Evolutionary conservation across 148 eudicot genomes (phyloP), one percentile per base, ranked within the genome.

Genomic region (Chenopodium formosanum): DNA sequence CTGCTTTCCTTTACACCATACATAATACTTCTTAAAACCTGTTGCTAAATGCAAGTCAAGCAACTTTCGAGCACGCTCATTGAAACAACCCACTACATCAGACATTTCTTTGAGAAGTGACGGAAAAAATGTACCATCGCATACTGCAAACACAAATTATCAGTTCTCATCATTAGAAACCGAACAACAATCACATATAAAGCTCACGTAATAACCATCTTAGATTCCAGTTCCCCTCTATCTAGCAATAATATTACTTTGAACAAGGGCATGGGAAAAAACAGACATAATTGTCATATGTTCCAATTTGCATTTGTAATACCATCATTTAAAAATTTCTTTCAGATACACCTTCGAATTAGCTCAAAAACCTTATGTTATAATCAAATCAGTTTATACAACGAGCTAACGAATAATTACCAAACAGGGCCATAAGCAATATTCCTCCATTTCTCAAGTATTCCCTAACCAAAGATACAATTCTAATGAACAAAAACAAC

Each of bases 41-140:
- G 92, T 89, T 44, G 97, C 89, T 78, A 92, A 79, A 87, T 96
- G 99, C 25, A 89, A 75, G 52, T 91, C 92, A 11, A 96, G 92
- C 90, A 96, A 88, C 80, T 83, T 91, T 80, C 88, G 94, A 10
- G 91, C 99, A 20, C 94, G 89, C 82, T 90, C 83, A 32, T 96
- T 96, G 84, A 94, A 96, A 84, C 88, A 88, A 31, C 95, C 92
- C 13, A 96, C 97, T 29, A 94, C 93, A 70, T 79, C 93, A 66
- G 93, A 89, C 98, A 96, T 91, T 72, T 92, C 98, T 86, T 90
- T 87, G 37, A 91, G 88, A 76, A 96, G 93, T 6, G 97, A 89
- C 7, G 97, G 98, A 76, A 94, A 96, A 84, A 96, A 96, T 22
- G 91, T 89, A 20, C 90, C 98, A 84, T 94, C 98, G 50, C 98